phyloP scores from a whole-genome alignment of 306 rosid genomes.

The Vigna trinervia region DNA sequence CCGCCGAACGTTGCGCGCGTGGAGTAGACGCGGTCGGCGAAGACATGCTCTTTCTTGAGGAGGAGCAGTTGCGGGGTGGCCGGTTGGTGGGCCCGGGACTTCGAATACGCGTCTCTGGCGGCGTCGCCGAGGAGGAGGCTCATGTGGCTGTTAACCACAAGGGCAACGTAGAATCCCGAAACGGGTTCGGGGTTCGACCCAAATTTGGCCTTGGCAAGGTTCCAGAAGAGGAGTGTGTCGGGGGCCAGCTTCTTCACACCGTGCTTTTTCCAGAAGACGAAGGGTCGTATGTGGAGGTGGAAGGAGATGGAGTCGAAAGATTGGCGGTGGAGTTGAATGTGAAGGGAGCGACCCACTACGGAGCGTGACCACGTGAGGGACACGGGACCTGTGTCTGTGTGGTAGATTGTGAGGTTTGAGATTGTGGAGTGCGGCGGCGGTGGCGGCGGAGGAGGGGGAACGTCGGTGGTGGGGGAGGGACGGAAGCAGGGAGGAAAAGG shows the following conservation, averaged over 20 bases:
- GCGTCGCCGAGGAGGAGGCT: constrained; percentile 74
- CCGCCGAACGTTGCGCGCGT: constrained; percentile 76
- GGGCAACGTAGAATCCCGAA: constrained; percentile 72
- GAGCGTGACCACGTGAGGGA: constrained; percentile 92
- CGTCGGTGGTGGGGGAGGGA: constrained; percentile 47
- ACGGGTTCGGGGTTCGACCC: constrained; percentile 74
- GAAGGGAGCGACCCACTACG: constrained; percentile 83
- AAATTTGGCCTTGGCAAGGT: constrained; percentile 69
- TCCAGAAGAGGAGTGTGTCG: constrained; percentile 68
- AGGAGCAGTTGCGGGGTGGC: constrained; percentile 52
- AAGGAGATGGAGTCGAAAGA: constrained; percentile 63
- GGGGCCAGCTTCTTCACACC: constrained; percentile 73
- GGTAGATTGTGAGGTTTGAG: constrained; percentile 80
- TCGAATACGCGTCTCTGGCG: constrained; percentile 61
- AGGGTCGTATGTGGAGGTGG: constrained; percentile 72
- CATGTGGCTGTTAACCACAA: constrained; percentile 68
- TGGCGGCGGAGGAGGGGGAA: constrained; percentile 37
- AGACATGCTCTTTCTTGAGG: constrained; percentile 73
- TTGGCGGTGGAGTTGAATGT: constrained; percentile 60
- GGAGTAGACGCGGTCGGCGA: constrained; percentile 64
- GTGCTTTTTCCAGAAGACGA: constrained; percentile 78
- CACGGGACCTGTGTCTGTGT: constrained; percentile 71
- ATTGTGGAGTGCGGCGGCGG: constrained; percentile 62
- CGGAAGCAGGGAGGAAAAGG: constrained; percentile 73
- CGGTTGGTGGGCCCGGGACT: constrained; percentile 53